Evolutionary conservation across 2,329 filamentous ascomycete species (phyloP).

Genomic region (Ceratocystiopsis minuta): DNA sequence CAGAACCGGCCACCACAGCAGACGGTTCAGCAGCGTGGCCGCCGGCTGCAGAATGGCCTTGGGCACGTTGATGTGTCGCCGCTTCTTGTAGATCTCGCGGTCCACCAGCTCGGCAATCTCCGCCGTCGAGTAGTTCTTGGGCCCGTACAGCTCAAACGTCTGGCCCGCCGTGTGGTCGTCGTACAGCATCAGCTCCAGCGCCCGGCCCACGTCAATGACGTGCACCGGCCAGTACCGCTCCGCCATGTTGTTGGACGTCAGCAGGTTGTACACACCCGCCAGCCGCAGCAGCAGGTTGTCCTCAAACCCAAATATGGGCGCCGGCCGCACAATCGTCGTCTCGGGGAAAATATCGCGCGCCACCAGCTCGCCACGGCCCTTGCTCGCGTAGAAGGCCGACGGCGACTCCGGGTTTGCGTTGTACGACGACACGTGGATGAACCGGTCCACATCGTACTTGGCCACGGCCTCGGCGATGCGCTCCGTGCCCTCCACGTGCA

Average conservation of each 20-base stretch:
- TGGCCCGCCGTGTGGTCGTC: constrained; percentile 81
- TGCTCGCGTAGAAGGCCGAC: constrained; percentile 82
- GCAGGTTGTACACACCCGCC: constrained; percentile 59
- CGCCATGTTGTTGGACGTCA: constrained; percentile 86
- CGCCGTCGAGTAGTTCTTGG: constrained; percentile 75
- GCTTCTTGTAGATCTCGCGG: constrained; percentile 77
- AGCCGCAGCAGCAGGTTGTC: constrained; percentile 79
- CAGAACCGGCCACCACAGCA: constrained; percentile 74
- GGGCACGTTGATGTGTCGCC: constrained; percentile 81
- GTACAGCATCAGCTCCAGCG: constrained; percentile 75
- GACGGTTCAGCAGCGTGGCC: constrained; percentile 57
- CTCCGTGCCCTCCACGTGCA: constrained; percentile 82
- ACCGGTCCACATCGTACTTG: constrained; percentile 95
- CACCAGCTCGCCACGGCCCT: constrained; percentile 68
- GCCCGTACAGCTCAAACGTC: constrained; percentile 88
- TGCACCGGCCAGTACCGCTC: constrained; percentile 86
- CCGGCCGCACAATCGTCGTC: constrained; percentile 87
- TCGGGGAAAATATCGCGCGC: constrained; percentile 85
- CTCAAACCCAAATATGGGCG: constrained; percentile 88
- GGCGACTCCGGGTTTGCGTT: constrained; percentile 66
- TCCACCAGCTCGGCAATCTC: constrained; percentile 81
- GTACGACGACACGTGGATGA: constrained; percentile 91
- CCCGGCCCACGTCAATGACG: constrained; percentile 78
- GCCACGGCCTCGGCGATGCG: constrained; percentile 86
- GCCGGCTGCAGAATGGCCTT: constrained; percentile 61